These are phyloP conservation scores for Botrytis sinoallii DNA, from an alignment of 2,329 filamentous ascomycete genomes.

Conservation along the genomic window DNA sequence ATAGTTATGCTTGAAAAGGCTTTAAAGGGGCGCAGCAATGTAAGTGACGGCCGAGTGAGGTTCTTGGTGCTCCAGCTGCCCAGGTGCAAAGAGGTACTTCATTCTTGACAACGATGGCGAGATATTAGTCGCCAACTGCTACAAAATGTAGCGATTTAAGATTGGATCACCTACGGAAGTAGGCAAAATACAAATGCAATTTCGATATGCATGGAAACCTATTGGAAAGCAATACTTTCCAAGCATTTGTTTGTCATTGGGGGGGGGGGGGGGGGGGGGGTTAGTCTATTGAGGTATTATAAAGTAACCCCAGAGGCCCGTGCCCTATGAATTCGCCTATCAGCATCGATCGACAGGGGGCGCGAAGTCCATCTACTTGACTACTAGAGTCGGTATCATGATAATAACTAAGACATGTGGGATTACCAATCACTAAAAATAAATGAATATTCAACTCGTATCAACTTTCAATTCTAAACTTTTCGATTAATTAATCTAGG, in stretches of 20 bases:
- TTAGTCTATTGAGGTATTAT: neutral
- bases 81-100: neutral
- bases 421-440: neutral
- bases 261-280: neutral
- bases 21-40: neutral
- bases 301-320: neutral
- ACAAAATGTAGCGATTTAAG: neutral
- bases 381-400: neutral
- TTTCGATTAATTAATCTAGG: neutral
- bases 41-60: neutral
- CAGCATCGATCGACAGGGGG: neutral
- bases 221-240: neutral
- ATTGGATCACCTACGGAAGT: neutral
- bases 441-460: accelerated
- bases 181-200: neutral
- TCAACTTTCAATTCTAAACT: neutral
- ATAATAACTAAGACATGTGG: neutral
- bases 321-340: neutral
- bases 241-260: neutral
- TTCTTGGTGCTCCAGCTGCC: neutral
- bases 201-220: neutral
- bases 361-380: neutral
- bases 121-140: neutral
- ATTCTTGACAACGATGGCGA: neutral
- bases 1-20: neutral